phyloP scores from a whole-genome alignment of 2,329 filamentous ascomycete species.

The Rugonectria rugulosa region DNA sequence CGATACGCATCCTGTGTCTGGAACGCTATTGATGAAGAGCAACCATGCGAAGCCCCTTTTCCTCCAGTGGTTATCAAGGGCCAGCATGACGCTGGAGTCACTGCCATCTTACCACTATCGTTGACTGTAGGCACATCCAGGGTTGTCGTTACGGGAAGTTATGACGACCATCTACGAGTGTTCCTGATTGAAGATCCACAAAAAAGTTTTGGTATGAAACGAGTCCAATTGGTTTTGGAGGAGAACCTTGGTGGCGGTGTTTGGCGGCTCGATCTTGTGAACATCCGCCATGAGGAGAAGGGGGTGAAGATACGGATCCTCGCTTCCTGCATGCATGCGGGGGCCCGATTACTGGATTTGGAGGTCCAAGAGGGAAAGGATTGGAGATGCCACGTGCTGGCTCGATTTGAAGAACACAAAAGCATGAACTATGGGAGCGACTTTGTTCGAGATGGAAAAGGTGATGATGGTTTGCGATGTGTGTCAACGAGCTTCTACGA shows the following conservation, averaged over 20 bases:
- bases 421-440: slow-evolving; percentile 97
- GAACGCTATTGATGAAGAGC: slow-evolving; percentile 17
- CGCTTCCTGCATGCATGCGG: slow-evolving; percentile 94
- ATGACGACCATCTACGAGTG: slow-evolving; percentile 84
- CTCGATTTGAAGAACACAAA: slow-evolving; percentile 81
- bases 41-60: slow-evolving; percentile 33
- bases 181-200: slow-evolving; percentile 58
- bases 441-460: slow-evolving; percentile 54
- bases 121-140: slow-evolving; percentile 53
- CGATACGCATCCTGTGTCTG: slow-evolving; percentile 52
- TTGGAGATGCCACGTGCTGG: slow-evolving; percentile 72
- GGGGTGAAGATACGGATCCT: slow-evolving; percentile 61
- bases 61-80: slow-evolving; percentile 48
- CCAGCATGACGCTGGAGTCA: slow-evolving; percentile 83
- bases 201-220: slow-evolving; percentile 50
- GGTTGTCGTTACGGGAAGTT: slow-evolving; percentile 84
- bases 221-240: slow-evolving; percentile 65
- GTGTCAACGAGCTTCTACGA: slow-evolving; percentile 83
- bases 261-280: slow-evolving; percentile 79
- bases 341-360: slow-evolving; percentile 70
- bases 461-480: slow-evolving; percentile 48
- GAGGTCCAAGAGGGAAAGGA: slow-evolving; percentile 43
- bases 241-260: slow-evolving; percentile 79
- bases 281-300: slow-evolving; percentile 37
- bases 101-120: slow-evolving; percentile 78